Evolutionary conservation across 2,329 filamentous ascomycete species (phyloP).

Genomic region (Pyricularia grisea): DNA sequence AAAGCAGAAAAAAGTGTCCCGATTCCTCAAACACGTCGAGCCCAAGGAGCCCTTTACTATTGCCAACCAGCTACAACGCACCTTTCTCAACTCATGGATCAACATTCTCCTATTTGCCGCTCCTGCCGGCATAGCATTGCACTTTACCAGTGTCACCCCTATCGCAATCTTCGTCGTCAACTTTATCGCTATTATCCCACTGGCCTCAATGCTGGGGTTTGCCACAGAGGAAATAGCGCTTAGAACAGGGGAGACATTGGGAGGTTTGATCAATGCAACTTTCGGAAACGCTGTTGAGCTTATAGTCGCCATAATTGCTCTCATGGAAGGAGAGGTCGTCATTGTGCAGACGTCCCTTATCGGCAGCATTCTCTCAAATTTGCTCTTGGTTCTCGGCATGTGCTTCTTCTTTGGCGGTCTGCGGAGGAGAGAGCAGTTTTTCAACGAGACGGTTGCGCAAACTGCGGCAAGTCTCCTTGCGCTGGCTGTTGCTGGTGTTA

Average conservation of each 20-base stretch:
- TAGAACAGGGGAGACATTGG: constrained; percentile 71
- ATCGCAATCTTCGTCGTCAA: constrained; percentile 76
- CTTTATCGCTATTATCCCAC: constrained; percentile 82
- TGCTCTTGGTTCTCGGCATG: constrained; percentile 83
- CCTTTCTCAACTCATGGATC: constrained; percentile 75
- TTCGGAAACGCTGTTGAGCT: constrained; percentile 73
- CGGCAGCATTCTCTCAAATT: constrained; percentile 83
- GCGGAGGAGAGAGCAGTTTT: constrained; percentile 71
- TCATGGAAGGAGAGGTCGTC: constrained; percentile 60
- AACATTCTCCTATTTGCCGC: constrained; percentile 73
- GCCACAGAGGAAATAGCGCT: constrained; percentile 83
- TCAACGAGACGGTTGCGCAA: constrained; percentile 88
- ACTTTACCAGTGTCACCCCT: constrained; percentile 46
- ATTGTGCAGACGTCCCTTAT: constrained; percentile 91
- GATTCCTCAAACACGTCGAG: constrained; percentile 34
- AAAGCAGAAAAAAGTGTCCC: constrained; percentile 21
- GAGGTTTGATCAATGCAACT: constrained; percentile 77
- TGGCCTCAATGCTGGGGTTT: constrained; percentile 72
- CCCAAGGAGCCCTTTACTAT: constrained; percentile 48
- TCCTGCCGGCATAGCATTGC: constrained; percentile 64
- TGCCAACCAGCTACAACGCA: constrained; percentile 60
- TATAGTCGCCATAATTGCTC: constrained; percentile 77
- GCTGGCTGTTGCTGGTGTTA: constrained; percentile 69
- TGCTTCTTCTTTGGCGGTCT: constrained; percentile 85
- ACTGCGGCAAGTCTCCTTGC: constrained; percentile 71